Evolutionary conservation across 768 basidiomycete genomes (phyloP).

Genomic region (Rhodotorula babjevae): DNA sequence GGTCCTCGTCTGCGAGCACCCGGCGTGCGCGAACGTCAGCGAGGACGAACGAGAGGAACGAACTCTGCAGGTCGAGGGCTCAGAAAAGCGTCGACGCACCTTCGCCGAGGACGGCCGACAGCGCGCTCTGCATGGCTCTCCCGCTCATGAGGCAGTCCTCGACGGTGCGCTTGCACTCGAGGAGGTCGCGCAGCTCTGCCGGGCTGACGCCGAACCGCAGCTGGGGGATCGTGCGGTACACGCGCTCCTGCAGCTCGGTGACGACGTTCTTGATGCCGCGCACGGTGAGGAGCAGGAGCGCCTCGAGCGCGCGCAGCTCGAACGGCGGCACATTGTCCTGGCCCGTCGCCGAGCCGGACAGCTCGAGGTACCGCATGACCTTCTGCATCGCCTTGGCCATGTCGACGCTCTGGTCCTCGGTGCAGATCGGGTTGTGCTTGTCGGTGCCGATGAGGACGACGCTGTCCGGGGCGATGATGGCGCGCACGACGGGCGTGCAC

Average conservation of each 20-base stretch:
- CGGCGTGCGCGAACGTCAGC: too few relatives aligned
- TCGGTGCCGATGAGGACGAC: constrained; percentile 28
- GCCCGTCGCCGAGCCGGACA: constrained; percentile 9
- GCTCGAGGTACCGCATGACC: constrained; percentile 22
- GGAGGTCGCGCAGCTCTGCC: constrained; percentile 29
- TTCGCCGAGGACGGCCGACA: constrained; percentile 17
- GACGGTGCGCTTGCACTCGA: constrained; percentile 32
- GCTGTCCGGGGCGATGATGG: constrained; percentile 26
- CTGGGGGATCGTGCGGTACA: constrained; percentile 20
- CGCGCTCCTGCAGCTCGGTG: constrained; percentile 23
- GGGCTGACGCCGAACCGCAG: constrained; percentile 31
- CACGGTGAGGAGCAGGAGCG: constrained; percentile 28
- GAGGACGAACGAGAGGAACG: background rate
- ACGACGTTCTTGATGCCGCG: constrained; percentile 22
- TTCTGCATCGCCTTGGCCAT: constrained; percentile 20
- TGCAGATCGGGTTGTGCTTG: constrained; percentile 29
- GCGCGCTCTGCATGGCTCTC: constrained; percentile 23
- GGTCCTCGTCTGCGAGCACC: constrained; percentile 29
- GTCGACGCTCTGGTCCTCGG: constrained; percentile 5
- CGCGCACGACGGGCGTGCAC: constrained; percentile 31
- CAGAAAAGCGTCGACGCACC: constrained; percentile 7
- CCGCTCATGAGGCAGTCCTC: constrained; percentile 29
- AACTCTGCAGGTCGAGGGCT: background rate
- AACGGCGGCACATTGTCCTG: constrained; percentile 17
- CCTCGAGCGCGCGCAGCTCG: constrained; percentile 34